These are phyloP conservation scores for Boletellus emodensis DNA, from an alignment of 768 basidiomycete species.

Conservation along the genomic window DNA sequence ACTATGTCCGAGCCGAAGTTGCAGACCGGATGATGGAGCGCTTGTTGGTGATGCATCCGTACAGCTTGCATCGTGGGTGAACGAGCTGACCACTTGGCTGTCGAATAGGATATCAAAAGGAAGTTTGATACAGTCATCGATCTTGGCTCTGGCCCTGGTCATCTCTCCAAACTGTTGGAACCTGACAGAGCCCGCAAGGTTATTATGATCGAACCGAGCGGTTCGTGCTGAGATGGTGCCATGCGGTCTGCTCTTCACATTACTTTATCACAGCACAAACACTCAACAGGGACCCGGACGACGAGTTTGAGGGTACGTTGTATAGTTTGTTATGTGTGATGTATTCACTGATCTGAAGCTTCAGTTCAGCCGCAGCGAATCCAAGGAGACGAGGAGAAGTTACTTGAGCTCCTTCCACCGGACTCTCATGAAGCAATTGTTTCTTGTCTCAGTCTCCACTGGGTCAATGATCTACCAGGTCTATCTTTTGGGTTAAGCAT, in stretches of 20 bases:
- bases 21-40: constrained; percentile 90
- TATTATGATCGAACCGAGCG: constrained; percentile 82
- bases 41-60: constrained; percentile 56
- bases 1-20: constrained; percentile 89
- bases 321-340: neutral
- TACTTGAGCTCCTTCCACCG: constrained; percentile 59
- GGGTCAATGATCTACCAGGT: constrained; percentile 98
- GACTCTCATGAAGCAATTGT: constrained; percentile 89
- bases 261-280: constrained; percentile 47
- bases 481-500: constrained; percentile 11
- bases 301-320: constrained; percentile 72
- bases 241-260: constrained; percentile 2
- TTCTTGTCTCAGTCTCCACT: constrained; percentile 89
- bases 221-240: constrained; percentile 41
- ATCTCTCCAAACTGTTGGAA: constrained; percentile 82
- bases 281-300: constrained; percentile 72
- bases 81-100: neutral
- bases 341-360: constrained; percentile 2
- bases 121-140: constrained; percentile 79
- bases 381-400: constrained; percentile 78
- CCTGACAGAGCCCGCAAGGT: constrained; percentile 62
- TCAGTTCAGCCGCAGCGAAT: constrained; percentile 76
- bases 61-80: neutral
- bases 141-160: constrained; percentile 87
- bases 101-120: constrained; percentile 80